Conservation (phyloP, 2,329 filamentous ascomycete species). For the Colletotrichum tropicicola region DNA sequence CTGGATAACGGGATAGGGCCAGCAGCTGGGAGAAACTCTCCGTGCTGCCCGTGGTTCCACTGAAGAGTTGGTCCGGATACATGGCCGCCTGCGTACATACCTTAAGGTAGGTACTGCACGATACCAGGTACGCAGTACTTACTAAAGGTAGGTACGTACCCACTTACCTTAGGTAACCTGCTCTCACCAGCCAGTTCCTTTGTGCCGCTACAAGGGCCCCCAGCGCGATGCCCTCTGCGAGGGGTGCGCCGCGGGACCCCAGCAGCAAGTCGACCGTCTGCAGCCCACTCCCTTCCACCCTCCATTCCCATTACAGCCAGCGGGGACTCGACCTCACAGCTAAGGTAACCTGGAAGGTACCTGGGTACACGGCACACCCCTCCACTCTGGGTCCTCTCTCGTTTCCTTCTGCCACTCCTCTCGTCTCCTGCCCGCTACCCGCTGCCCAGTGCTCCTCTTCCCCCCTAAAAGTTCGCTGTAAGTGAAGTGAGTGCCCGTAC, state of each 20-base stretch:
- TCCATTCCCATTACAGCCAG: conserved; percentile 8
- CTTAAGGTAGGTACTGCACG: too few relatives aligned
- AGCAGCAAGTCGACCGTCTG: background rate
- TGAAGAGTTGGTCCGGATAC: too few relatives aligned
- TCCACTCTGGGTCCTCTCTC: too few relatives aligned
- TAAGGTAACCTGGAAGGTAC: too few relatives aligned
- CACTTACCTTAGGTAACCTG: background rate
- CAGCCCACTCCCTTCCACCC: background rate
- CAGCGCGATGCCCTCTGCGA: background rate
- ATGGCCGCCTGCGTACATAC: too few relatives aligned
- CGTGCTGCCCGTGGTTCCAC: too few relatives aligned
- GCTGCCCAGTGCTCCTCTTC: background rate
- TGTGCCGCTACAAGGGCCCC: background rate
- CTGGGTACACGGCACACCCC: too few relatives aligned
- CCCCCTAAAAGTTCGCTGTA: background rate
- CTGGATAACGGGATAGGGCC: too few relatives aligned
- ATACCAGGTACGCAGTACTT: background rate
- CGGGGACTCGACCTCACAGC: background rate
- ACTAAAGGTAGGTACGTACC: background rate
- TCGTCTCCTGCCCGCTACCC: too few relatives aligned
- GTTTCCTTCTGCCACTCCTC: background rate
- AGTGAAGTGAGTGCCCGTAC: conserved; percentile 2
- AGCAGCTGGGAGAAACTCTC: too few relatives aligned
- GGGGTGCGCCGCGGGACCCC: conserved; percentile 5
- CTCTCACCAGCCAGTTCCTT: background rate